phyloP scores from a whole-genome alignment of 768 basidiomycete species.

The Leccinum obscurum region DNA sequence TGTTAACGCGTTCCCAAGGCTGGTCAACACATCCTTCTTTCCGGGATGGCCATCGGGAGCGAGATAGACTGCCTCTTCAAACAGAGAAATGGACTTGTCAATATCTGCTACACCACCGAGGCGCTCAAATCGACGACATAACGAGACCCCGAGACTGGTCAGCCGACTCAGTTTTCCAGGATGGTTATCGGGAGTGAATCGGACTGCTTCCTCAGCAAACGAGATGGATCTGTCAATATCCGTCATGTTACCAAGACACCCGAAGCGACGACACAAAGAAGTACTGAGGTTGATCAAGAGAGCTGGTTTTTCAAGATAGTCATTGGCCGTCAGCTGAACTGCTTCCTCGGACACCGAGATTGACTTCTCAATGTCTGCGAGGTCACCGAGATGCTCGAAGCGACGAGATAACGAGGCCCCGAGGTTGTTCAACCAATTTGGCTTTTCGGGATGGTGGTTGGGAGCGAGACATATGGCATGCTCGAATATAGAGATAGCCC shows the following conservation, averaged over 20 bases:
- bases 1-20: background rate
- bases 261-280: background rate
- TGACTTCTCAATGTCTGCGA: background rate
- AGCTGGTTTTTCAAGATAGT: background rate
- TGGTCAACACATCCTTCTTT: background rate
- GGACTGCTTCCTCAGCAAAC: background rate
- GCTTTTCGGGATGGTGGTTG: background rate
- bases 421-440: background rate
- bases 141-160: background rate
- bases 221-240: background rate
- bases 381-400: background rate
- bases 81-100: background rate
- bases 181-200: background rate
- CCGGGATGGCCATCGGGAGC: background rate
- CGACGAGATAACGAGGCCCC: background rate
- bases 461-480: background rate
- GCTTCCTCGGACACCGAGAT: background rate
- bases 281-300: background rate
- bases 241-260: background rate
- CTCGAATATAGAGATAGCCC: background rate
- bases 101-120: background rate
- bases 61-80: background rate
- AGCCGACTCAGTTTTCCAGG: background rate
- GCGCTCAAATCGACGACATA: background rate
- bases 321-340: background rate